These are phyloP conservation scores for Polyporus tsugae DNA, from an alignment of 1,284 basidiomycete genomes.

Conservation along the genomic window DNA sequence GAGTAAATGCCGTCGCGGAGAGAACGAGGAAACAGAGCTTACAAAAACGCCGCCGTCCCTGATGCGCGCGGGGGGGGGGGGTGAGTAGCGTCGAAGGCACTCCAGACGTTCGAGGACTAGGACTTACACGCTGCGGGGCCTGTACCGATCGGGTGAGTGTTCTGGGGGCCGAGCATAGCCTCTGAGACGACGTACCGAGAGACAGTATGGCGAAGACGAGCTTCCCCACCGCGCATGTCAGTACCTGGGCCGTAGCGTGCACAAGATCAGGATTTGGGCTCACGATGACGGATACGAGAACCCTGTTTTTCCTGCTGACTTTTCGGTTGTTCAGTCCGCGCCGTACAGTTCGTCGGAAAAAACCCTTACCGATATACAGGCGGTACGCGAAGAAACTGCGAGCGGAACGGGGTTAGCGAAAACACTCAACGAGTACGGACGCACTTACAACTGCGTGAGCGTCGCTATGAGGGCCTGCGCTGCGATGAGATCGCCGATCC, in stretches of 20 bases:
- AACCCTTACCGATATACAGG: neutral
- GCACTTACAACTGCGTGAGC: neutral
- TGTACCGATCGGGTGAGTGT: neutral
- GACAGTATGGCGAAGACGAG: neutral
- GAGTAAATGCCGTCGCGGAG: neutral
- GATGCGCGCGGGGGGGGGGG: neutral
- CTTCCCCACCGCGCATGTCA: neutral
- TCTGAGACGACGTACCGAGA: neutral
- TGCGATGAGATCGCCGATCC: neutral
- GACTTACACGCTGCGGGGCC: neutral
- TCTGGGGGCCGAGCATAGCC: neutral
- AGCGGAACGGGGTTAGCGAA: neutral
- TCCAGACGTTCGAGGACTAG: too few relatives aligned
- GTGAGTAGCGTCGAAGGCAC: neutral
- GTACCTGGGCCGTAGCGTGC: neutral
- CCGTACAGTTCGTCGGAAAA: neutral
- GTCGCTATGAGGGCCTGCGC: neutral
- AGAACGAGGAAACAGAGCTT: neutral
- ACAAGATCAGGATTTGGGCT: neutral
- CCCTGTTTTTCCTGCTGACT: neutral
- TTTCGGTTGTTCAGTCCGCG: neutral
- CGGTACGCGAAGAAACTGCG: neutral
- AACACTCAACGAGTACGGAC: neutral
- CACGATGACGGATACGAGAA: neutral
- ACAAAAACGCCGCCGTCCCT: conserved; percentile 1